Percentiles rank a stretch among this genome's conserved stretches.
phyloP scores from a whole-genome alignment of 345 rosid genomes.

The Sonneratia alba region DNA sequence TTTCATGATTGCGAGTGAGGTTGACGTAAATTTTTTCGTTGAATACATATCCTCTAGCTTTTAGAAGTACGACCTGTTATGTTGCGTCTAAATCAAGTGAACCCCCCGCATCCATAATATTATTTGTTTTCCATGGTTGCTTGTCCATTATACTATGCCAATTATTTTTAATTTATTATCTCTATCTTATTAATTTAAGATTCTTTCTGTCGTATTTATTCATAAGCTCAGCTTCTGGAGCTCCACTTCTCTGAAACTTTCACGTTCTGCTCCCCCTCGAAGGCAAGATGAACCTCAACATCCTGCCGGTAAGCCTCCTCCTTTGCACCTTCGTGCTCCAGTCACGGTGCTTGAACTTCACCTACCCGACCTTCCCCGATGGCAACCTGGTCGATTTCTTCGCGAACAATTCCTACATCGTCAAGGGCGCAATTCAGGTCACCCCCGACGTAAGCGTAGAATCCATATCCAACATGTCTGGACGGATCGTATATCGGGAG shows the following conservation, averaged over 20 bases:
- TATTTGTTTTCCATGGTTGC: no score
- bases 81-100: no score
- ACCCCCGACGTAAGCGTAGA: slow-evolving; percentile 32
- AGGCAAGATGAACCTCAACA: neutral
- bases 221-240: no score
- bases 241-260: neutral
- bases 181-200: no score
- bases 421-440: slow-evolving; percentile 41
- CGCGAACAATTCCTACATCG: slow-evolving; percentile 8
- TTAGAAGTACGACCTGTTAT: no score
- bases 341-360: slow-evolving; percentile 22
- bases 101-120: no score
- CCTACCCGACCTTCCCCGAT: slow-evolving; percentile 18
- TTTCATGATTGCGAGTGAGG: no score
- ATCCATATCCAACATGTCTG: slow-evolving; percentile 17
- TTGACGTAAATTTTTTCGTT: no score
- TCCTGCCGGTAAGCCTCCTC: neutral
- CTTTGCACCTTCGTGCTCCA: slow-evolving; percentile 8
- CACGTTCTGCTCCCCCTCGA: neutral
- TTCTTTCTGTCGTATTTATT: no score
- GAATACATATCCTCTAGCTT: no score
- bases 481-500: slow-evolving; percentile 27
- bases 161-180: no score
- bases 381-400: neutral
- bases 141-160: no score